Base-by-base conservation (phyloP, 345 rosid species). In the Arabis hirsuta region DNA sequence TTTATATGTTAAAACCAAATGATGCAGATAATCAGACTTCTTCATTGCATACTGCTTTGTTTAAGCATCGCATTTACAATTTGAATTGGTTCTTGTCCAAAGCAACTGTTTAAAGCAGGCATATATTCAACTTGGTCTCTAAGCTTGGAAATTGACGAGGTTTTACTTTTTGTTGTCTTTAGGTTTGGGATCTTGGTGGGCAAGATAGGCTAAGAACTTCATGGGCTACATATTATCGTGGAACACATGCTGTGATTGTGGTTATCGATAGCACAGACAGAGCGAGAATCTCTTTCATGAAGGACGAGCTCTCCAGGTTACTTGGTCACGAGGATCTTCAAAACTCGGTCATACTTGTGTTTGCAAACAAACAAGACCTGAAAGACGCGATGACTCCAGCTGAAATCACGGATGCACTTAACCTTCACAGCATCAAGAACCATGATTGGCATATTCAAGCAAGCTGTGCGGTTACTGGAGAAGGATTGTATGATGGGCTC, bases 401-500 rank as follows among this genome's bases (percentile, higher is more conserved):
- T 20, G 96, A 91, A 76, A 89, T 89, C 55, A 87, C 97, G 0
- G 96, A 91, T 63, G 88, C 91, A 19, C 93, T 91, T 29, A 88
- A 92, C 16, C 99, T 94, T 62, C 98, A 89, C 67, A 84, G 87
- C 80, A 94, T 94, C 75, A 91, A 88, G 85, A 94, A 82, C 72
- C 96, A 94, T 62, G 96, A 94, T 66, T 95, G 99, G 99, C 97
- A 95, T 78, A 91, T 94, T 55, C 96, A 91, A 87, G 87, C 97
- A 62, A 89, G 96, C 41, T 84, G 91, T 77, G 96, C 96, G 9
- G 84, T 91, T 50, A 91, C 95, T 8, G 97, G 96, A 16, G 96
- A 95, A 20, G 99, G 96, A 63, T 80, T 88, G 52, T 83, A 83
- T 13, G 96, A 95, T 70, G 96, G 93, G 57, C 86, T 91, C 6